These are phyloP conservation scores for Oidiodendron maius DNA, from an alignment of 495 filamentous ascomycete genomes.

Conservation along the genomic window DNA sequence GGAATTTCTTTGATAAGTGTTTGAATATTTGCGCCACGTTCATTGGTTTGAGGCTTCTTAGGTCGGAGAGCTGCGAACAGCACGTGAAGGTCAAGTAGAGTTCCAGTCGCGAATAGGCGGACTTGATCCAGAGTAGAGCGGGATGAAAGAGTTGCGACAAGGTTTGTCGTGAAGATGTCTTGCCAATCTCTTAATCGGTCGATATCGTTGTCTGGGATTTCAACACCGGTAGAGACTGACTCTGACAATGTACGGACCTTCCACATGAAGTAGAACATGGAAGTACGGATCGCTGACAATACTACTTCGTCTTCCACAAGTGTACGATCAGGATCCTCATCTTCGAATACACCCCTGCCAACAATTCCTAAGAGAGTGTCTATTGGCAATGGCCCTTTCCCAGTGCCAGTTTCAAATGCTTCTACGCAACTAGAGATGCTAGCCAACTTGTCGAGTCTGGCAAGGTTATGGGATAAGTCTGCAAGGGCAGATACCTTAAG, in stretches of 20 bases:
- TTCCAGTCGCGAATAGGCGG: constrained; percentile 66
- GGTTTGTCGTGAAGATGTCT: constrained; percentile 49
- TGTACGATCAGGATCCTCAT: constrained; percentile 48
- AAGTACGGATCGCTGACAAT: constrained; percentile 59
- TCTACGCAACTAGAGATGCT: constrained; percentile 70
- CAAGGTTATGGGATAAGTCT: constrained; percentile 71
- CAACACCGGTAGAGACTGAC: constrained; percentile 32
- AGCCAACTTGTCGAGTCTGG: constrained; percentile 77
- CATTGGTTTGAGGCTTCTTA: constrained; percentile 23
- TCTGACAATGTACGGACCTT: constrained; percentile 53
- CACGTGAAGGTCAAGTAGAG: constrained; percentile 74
- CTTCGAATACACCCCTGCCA: constrained; percentile 56
- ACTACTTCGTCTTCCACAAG: constrained; percentile 67
- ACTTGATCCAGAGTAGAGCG: constrained; percentile 65
- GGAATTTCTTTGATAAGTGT: constrained; percentile 60
- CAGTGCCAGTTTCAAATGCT: constrained; percentile 49
- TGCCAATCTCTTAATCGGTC: constrained; percentile 53
- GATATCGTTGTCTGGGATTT: constrained; percentile 42
- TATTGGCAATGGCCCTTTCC: constrained; percentile 40
- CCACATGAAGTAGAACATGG: constrained; percentile 95
- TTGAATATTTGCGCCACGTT: constrained; percentile 31
- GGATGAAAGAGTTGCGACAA: constrained; percentile 60
- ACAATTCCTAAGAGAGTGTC: constrained; percentile 63
- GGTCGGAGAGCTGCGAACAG: constrained; percentile 67
- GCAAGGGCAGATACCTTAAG: constrained; percentile 55